Base-by-base conservation (phyloP, 768 basidiomycete species). In the Pleurotus tuoliensis region DNA sequence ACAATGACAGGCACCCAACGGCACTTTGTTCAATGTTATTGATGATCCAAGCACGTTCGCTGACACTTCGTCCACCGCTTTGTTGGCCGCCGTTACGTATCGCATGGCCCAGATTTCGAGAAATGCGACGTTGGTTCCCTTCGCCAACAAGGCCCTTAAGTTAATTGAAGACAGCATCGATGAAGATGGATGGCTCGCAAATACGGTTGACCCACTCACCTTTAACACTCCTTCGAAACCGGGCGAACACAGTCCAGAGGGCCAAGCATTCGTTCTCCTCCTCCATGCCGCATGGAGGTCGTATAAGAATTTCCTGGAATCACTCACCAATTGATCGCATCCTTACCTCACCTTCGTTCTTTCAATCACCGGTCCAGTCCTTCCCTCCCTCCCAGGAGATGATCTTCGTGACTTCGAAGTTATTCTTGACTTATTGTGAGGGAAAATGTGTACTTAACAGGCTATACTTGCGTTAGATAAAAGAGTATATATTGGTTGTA, bases 261-360 rank as follows among this genome's bases (percentile, higher is more conserved):
- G 78, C 1, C 81, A 86, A 66, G 76, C 82, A 2, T 86, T 87
- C 62, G 78, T 83, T 22, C 64, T 84, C 6, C 64, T 84, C 38
- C 69, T 86, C 58, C 71, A 82, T 43, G 66, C 83, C 5, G 81
- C 81, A 5, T 67, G 66, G 62, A 55, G 58, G 30, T 60, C 64
- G 37, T 69, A 66, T 45, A 49, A 45, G 24, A 40, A 55, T 27
- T 46, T 56, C 47, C 56, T 25, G 46, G 16, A 37, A 22, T 53
- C 51, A n/a, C 37, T 53, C 18, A 39, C 18, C 7, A 37, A 53
- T 22, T 25, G n/a, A 37, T 30, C 8, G 8, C 30, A 34, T 34
- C 30, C 30, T 34, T 34, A 34, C 30, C 30, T 3, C 30, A 34
- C 30, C 30, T 22, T 13, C 20, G 13, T 13, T n/a, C n/a, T n/a